phyloP scores from a whole-genome alignment of 176 grass and related monocot genomes.

The Cenchrus fungigraminus region DNA sequence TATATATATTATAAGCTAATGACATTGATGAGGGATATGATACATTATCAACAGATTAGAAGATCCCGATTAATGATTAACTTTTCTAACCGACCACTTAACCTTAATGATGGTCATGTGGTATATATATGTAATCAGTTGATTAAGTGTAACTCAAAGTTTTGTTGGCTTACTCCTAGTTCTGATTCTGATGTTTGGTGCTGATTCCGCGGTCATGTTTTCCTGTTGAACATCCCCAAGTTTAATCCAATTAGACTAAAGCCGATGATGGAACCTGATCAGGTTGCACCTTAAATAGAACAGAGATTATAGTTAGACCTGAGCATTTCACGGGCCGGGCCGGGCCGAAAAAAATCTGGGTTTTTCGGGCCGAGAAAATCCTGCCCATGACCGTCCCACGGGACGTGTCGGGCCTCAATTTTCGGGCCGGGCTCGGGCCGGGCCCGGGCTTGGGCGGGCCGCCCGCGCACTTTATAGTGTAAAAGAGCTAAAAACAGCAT shows the following conservation, averaged over 20 bases:
- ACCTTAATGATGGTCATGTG: not conserved
- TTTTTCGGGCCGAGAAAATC: no score
- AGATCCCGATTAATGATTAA: not conserved
- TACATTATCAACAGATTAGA: not conserved
- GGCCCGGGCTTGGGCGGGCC: no score
- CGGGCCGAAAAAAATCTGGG: no score
- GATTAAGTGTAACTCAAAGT: conserved; percentile 6
- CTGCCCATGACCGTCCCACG: no score
- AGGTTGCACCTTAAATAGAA: not conserved
- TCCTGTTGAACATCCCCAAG: not conserved
- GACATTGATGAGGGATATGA: not conserved
- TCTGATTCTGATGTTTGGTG: not conserved
- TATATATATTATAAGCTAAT: not conserved
- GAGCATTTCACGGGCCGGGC: no score
- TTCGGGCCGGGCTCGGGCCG: no score
- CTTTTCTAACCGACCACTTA: not conserved
- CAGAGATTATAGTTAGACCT: not conserved
- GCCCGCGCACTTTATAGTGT: no score
- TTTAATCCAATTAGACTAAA: not conserved
- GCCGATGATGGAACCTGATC: not conserved
- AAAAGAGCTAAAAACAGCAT: no score
- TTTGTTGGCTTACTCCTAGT: conserved; percentile 29
- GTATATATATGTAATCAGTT: not conserved
- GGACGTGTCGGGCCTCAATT: no score
- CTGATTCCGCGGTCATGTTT: not conserved